phyloP scores from a whole-genome alignment of 208 protist genomes.

The Trypanosoma brucei region DNA sequence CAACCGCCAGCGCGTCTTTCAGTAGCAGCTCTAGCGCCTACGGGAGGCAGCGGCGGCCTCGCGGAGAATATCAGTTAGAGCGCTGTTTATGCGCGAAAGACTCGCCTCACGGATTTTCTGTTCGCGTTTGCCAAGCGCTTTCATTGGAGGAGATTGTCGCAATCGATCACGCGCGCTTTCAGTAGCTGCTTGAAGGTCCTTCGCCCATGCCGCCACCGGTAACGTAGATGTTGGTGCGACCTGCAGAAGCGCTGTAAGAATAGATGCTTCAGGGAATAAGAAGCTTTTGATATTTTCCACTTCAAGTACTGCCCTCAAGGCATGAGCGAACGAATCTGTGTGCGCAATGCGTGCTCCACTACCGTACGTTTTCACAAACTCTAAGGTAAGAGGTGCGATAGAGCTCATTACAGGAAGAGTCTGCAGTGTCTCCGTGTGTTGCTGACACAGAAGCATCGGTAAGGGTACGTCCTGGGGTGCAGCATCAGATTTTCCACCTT shows the following conservation, averaged over 20 bases:
- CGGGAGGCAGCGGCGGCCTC: constrained; percentile 14
- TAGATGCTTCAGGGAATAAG: constrained; percentile 59
- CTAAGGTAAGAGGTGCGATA: constrained; percentile 29
- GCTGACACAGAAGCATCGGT: constrained; percentile 9
- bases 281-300: constrained; percentile 26
- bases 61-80: constrained; percentile 16
- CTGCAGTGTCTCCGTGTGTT: neutral
- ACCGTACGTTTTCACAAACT: constrained; percentile 32
- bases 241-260: constrained; percentile 58
- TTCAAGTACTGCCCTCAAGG: constrained; percentile 17
- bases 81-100: neutral
- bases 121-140: neutral
- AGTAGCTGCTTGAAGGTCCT: constrained; percentile 26
- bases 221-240: constrained; percentile 29
- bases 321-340: constrained; percentile 19
- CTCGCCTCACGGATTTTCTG: constrained; percentile 13
- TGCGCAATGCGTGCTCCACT: constrained; percentile 12
- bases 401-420: constrained; percentile 35
- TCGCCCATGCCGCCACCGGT: constrained; percentile 49
- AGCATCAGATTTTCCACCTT: constrained; percentile 20
- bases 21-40: constrained; percentile 5
- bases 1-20: too few relatives aligned
- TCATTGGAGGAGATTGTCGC: neutral
- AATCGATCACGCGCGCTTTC: constrained; percentile 10
- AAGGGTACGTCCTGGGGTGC: neutral